phyloP scores from a whole-genome alignment of 257 asterid species.

The Thymus quinquecostatus region DNA sequence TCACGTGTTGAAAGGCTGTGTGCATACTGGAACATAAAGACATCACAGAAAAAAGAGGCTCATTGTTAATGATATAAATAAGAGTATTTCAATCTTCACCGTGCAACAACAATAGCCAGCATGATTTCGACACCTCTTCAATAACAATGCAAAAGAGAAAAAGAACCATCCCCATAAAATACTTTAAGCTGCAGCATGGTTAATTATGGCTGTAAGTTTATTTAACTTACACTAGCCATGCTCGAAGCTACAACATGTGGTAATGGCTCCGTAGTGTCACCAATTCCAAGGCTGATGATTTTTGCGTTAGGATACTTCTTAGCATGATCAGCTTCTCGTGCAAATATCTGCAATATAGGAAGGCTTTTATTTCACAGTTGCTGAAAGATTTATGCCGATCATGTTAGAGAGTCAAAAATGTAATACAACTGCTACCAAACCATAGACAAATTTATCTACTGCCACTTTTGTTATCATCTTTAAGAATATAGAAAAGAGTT shows the following conservation, averaged over 20 bases:
- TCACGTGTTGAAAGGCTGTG: conserved; percentile 60
- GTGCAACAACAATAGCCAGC: neutral
- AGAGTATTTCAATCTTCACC: neutral
- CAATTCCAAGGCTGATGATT: conserved; percentile 85
- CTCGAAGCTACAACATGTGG: conserved; percentile 64
- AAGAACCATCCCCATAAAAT: neutral
- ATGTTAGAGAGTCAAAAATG: conserved; percentile 1
- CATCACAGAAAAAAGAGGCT: neutral
- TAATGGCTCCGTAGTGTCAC: conserved; percentile 84
- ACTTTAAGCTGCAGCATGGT: neutral
- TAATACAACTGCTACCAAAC: neutral
- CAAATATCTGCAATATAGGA: conserved; percentile 52
- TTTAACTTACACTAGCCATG: conserved; percentile 75
- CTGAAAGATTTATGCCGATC: conserved; percentile 1
- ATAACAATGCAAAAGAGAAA: neutral
- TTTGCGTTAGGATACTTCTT: conserved; percentile 71
- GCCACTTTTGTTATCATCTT: neutral
- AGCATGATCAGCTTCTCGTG: conserved; percentile 56
- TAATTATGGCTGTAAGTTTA: neutral
- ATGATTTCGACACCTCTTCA: neutral
- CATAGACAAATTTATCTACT: neutral
- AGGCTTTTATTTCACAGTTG: conserved; percentile 12
- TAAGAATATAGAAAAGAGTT: neutral
- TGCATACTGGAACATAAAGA: conserved; percentile 61
- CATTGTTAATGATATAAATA: neutral